Percentiles rank a stretch among this genome's conserved stretches.
phyloP scores from a whole-genome alignment of 176 grass and related monocot genomes.

The Aegilops longissima region DNA sequence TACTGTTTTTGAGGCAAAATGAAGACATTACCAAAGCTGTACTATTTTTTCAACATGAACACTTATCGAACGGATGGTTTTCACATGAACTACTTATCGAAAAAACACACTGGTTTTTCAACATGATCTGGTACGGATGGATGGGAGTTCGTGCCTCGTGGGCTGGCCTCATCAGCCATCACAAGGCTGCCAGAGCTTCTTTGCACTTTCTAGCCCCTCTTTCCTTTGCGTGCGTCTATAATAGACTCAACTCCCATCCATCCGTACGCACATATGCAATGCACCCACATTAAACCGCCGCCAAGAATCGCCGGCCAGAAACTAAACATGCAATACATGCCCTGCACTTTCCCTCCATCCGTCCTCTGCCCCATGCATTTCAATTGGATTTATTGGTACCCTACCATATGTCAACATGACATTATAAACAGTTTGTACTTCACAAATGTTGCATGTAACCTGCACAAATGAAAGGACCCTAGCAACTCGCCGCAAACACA shows the following conservation, averaged over 20 bases:
- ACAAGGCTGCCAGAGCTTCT: background rate
- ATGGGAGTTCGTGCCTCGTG: background rate
- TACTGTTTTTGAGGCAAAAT: no score
- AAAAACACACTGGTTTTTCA: background rate
- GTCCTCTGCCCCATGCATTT: background rate
- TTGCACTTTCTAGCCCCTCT: background rate
- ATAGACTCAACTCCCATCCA: background rate
- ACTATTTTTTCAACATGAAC: background rate
- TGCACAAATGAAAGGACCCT: background rate
- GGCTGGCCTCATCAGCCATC: no score
- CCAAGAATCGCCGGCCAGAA: background rate
- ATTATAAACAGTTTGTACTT: background rate
- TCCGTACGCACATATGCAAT: background rate
- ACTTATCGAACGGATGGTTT: background rate
- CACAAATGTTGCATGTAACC: background rate
- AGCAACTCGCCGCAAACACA: background rate
- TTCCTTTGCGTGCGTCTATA: background rate
- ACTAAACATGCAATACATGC: background rate
- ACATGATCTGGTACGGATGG: no score
- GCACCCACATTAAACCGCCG: conserved; percentile 5
- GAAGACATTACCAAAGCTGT: no score
- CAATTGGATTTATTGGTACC: background rate
- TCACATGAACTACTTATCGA: background rate
- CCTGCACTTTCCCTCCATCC: background rate
- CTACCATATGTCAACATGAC: background rate